These are phyloP conservation scores for Plasmodium malariae DNA, from an alignment of 169 alveolate species.

Conservation along the genomic window DNA sequence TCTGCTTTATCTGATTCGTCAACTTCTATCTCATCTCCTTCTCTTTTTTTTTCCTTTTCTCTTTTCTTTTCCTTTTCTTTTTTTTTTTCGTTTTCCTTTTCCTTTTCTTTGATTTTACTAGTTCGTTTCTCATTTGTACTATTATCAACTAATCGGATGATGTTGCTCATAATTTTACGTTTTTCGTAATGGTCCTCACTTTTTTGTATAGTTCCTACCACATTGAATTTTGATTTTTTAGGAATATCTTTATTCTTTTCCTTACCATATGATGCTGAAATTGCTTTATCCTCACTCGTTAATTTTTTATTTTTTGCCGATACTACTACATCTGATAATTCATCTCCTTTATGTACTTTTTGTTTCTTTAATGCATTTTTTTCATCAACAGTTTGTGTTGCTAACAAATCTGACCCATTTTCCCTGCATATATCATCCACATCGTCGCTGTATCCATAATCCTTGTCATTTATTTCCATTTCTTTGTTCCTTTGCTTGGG, in stretches of 20 bases:
- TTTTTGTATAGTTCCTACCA: no score
- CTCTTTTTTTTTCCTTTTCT: not conserved
- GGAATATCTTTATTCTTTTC: not conserved
- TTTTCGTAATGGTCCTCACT: no score
- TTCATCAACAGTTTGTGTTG: not conserved
- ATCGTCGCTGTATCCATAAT: not conserved
- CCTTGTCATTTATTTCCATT: not conserved
- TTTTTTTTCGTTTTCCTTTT: not conserved
- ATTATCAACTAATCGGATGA: no score
- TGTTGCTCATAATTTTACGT: no score
- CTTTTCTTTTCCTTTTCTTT: not conserved
- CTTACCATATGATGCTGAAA: not conserved
- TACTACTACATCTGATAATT: not conserved
- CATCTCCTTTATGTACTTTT: not conserved
- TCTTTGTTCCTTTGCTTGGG: not conserved
- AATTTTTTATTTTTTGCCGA: not conserved
- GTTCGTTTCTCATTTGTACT: not conserved
- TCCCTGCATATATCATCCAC: not conserved
- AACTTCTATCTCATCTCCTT: not conserved
- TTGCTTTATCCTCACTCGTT: not conserved
- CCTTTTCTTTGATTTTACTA: not conserved
- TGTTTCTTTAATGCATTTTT: not conserved
- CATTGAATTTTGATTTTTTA: not conserved
- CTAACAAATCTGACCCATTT: not conserved
- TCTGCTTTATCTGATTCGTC: not conserved